phyloP scores from a whole-genome alignment of 1,284 basidiomycete species.

The Leccinum variabile region DNA sequence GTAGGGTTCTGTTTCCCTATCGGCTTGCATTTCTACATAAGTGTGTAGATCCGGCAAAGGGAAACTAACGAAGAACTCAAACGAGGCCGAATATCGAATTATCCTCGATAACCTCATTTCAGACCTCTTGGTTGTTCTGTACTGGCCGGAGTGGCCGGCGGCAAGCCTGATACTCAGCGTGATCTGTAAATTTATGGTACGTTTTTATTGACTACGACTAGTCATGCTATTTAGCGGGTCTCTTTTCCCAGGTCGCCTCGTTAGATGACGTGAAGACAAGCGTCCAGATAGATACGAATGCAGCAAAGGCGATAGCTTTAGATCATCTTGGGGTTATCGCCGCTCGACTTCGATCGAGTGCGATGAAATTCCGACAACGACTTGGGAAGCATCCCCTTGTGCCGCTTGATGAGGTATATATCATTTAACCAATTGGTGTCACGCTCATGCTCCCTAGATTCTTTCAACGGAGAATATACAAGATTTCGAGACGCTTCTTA shows the following conservation, averaged over 20 bases:
- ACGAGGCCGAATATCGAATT: constrained; percentile 87
- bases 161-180: constrained; percentile 80
- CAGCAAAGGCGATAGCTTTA: constrained; percentile 83
- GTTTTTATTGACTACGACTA: constrained; percentile 16
- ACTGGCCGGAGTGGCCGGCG: constrained; percentile 97
- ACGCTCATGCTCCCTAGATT: constrained; percentile 43
- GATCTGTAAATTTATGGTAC: constrained; percentile 81
- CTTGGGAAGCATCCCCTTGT: constrained; percentile 40
- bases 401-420: constrained; percentile 68
- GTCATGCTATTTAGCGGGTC: not conserved
- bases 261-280: constrained; percentile 80
- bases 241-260: constrained; percentile 48
- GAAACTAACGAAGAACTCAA: constrained; percentile 83
- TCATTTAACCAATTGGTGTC: not conserved
- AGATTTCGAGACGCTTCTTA: constrained; percentile 56
- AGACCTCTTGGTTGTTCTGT: constrained; percentile 87
- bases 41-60: constrained; percentile 68
- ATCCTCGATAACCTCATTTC: constrained; percentile 90
- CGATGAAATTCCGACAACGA: constrained; percentile 51
- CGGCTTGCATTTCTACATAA: not conserved
- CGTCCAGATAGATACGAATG: constrained; percentile 67
- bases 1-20: constrained; percentile 35
- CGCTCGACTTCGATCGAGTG: constrained; percentile 68
- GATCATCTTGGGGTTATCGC: constrained; percentile 94
- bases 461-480: constrained; percentile 51